Base-by-base conservation (phyloP, 768 basidiomycete species). In the Pisolithus albus region DNA sequence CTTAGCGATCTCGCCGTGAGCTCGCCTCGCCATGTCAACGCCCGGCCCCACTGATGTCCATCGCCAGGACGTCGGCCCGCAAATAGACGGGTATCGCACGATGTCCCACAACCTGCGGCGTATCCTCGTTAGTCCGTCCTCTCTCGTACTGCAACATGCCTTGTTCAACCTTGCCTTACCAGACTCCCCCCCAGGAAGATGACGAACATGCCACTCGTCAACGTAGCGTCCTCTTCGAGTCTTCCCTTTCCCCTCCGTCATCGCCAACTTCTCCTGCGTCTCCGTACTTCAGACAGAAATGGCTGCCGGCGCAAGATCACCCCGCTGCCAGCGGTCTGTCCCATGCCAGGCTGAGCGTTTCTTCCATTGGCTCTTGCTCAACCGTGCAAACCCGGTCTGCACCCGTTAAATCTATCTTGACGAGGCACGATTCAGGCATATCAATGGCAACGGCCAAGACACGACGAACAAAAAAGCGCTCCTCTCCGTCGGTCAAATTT, bases 401-500 rank as follows among this genome's bases (percentile, higher is more conserved):
- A 13, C 61, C 58, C 16, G 70, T 75, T 28, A 82, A 78, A 60
- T 84, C 82, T 4, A 85, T 84, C 51, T 73, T 86, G 39, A 72
- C 79, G 38, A 78, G 73, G 49, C 75, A 73, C 55, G 72, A 64
- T 52, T 75, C 75, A 21, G 81, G 75, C 38, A 64, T 78, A 46
- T 79, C 78, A 6, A 76, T 69, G 56, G 56, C 60, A 47, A 64
- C 62, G 16, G 64, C 64, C 30, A 56, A 52, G 38, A 57, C 56
- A 11, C 55, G 62, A 32, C 57, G 66, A 16, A 61, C 55, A 52
- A 70, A 60, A 55, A 69, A 45, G 26, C 69, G 65, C n/a, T 62
- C 66, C 7, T 57, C 70, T 10, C 61, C 69, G 49, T 84, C 81
- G 32, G 86, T 88, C 46, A 88, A 84, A 57, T 88, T 87, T 55